A percentile compares a stretch with the other conserved stretches of the same genome.
Evolutionary conservation across 164 flowering plant species (phyloP).

Genomic region (Aristolochia fimbriata): DNA sequence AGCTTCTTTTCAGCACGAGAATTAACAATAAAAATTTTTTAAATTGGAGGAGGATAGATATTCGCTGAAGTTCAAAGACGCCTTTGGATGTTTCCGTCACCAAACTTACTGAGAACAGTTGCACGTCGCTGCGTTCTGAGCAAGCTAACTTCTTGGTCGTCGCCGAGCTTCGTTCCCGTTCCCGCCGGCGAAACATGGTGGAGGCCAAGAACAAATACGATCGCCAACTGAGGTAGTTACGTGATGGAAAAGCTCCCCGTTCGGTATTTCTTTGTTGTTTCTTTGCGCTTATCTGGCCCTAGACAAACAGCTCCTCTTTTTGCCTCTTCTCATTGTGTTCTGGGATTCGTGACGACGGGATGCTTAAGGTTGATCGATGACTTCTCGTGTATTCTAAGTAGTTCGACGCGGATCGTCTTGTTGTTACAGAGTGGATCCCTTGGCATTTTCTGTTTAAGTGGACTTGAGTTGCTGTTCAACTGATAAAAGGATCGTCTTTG

Average conservation of each 20-base stretch:
- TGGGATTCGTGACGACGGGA: background rate
- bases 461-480: no score
- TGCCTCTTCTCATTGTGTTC: background rate
- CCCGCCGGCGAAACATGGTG: slow-evolving; percentile 36
- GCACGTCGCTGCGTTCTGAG: background rate
- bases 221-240: slow-evolving; percentile 79
- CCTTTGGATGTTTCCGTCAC: no score
- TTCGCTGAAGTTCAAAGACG: no score
- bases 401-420: background rate
- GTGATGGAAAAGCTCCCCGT: background rate
- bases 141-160: background rate
- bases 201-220: slow-evolving; percentile 89
- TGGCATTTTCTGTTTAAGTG: no score
- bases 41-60: no score
- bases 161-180: background rate
- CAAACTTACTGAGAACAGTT: no score
- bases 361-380: background rate
- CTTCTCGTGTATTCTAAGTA: background rate
- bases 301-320: background rate
- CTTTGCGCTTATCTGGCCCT: background rate
- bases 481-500: no score
- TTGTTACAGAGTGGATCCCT: background rate
- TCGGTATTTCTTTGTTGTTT: background rate
- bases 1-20: no score
- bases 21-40: no score